Evolutionary conservation across 495 filamentous ascomycete species (phyloP), one percentile per base, ranked within the genome.

Genomic region (Penicillium turbatum): DNA sequence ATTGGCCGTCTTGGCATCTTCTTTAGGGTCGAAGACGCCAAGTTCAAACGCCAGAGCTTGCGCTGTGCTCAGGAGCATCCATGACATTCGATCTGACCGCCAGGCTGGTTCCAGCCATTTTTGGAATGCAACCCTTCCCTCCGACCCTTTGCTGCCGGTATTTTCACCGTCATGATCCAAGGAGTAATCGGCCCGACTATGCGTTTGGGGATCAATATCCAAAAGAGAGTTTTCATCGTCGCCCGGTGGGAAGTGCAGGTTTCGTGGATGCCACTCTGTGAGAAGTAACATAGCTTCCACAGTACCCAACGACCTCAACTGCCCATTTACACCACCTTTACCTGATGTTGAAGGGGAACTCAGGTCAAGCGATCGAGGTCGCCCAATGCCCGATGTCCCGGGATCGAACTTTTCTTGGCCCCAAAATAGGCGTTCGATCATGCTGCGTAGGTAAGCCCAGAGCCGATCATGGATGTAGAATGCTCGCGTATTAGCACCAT

Each of bases 21-120:
- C 87, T 51, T 87, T 86, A 38, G 89, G 82, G 55, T 97, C 93
- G 52, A 97, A 98, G 3, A 98, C 89, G 13, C 93, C 93, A 15
- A 98, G 81, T 68, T 98, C 93, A 53, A 93, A 95, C 0, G 91
- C 88, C 34, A 98, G 74, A 2, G 90, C 85, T 72, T 93, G 84
- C 5, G 90, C 90, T 29, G 88, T 93, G 53, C 90, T 93, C 41
- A 98, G 79, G 12, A 98, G 68, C 89, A 96, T 97, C 95, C 93
- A 97, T 58, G 89, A 96, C 91, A 98, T 96, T 36, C 92, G 86
- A 56, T 98, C 93, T 54, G 89, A 95, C 56, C 92, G 76, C 88
- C 90, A 92, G n/a, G 89, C 90, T 13, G 93, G 93, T 66, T 97
- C 93, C 29, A 96, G 81, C 88, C 93, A 97, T 64, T 89, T 91